Conservation (phyloP, 768 basidiomycete genomes). For the Termitomyces sp. region DNA sequence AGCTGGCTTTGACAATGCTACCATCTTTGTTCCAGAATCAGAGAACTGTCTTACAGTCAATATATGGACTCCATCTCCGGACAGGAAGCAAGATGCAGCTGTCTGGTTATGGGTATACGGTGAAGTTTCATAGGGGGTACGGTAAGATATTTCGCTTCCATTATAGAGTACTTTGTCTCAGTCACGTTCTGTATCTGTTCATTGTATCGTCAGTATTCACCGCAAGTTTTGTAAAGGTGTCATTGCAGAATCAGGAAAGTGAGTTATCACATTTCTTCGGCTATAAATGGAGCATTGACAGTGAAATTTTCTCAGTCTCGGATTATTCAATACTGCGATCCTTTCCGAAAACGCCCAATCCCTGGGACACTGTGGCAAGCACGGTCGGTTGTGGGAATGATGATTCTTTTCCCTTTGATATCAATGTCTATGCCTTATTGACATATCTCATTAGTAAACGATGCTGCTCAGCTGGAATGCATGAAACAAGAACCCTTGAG, state of each 20-base stretch:
- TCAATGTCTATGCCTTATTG: background rate
- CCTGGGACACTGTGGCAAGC: constrained; percentile 27
- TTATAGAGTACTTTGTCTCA: background rate
- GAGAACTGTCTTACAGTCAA: constrained; percentile 33
- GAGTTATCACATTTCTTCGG: background rate
- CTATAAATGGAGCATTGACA: background rate
- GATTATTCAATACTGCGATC: constrained; percentile 1
- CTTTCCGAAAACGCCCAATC: constrained; percentile 11
- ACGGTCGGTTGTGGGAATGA: constrained; percentile 29
- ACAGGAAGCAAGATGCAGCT: constrained; percentile 27
- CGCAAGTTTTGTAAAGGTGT: constrained; percentile 14
- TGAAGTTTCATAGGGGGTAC: constrained; percentile 30
- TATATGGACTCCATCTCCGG: constrained; percentile 29
- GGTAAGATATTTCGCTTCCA: constrained; percentile 15
- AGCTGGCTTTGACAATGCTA: constrained; percentile 15
- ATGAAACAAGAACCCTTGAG: constrained; percentile 28
- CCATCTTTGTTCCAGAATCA: constrained; percentile 23
- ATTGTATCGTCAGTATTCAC: background rate
- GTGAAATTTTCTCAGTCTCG: constrained; percentile 3
- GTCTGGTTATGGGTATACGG: constrained; percentile 36
- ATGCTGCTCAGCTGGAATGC: constrained; percentile 27
- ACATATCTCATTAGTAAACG: constrained; percentile 10
- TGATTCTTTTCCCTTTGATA: background rate
- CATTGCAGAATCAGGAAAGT: constrained; percentile 33
- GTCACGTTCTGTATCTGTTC: background rate